Percentiles rank a stretch among this genome's conserved stretches.
These are phyloP conservation scores for Piper betle DNA, from an alignment of 164 flowering plant genomes.

Conservation along the genomic window DNA sequence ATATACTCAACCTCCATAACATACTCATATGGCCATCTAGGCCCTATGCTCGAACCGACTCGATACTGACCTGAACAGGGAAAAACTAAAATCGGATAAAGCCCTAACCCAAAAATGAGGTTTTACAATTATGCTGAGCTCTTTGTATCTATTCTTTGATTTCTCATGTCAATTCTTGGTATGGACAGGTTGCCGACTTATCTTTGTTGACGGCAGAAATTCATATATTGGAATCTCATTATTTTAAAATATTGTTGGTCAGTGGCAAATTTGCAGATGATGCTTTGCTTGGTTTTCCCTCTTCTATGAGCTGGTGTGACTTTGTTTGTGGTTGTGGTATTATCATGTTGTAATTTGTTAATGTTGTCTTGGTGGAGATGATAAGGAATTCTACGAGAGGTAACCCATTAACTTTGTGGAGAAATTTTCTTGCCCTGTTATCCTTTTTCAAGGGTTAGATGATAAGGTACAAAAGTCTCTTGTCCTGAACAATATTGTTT, in stretches of 20 bases:
- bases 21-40: too few species aligned
- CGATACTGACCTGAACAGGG: too few species aligned
- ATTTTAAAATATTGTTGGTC: conserved; percentile 84
- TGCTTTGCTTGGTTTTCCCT: not conserved
- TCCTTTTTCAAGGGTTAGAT: conserved; percentile 89
- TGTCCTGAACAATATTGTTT: not conserved
- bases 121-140: not conserved
- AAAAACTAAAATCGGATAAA: too few species aligned
- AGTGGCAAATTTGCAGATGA: conserved; percentile 3
- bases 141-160: not conserved
- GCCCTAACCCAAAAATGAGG: too few species aligned
- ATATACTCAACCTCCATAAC: too few species aligned
- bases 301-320: not conserved
- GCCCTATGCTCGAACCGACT: too few species aligned
- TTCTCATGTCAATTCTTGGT: not conserved
- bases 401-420: conserved; percentile 88
- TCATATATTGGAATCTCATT: conserved; percentile 81
- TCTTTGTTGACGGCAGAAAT: conserved; percentile 52
- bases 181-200: conserved; percentile 73
- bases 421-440: conserved; percentile 82
- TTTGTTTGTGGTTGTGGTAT: not conserved
- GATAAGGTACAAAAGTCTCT: conserved; percentile 52
- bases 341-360: not conserved
- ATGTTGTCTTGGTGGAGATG: conserved; percentile 39
- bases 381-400: conserved; percentile 53